Evolutionary conservation across 2,329 filamentous ascomycete species (phyloP).

Genomic region (Diaporthe vaccinii): DNA sequence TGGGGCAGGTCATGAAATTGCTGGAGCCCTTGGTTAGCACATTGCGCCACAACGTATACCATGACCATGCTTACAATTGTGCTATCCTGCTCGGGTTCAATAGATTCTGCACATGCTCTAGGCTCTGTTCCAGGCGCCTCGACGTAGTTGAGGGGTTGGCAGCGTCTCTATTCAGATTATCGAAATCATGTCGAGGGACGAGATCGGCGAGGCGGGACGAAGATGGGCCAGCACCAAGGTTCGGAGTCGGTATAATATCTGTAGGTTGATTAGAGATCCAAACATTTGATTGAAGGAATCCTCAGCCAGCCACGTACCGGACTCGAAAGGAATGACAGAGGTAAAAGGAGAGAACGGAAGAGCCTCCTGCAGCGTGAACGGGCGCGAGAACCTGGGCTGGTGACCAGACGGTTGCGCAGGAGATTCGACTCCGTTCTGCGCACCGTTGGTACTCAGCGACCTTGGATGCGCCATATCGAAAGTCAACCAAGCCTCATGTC

Average conservation of each 20-base stretch:
- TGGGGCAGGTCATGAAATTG: constrained; percentile 69
- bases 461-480: constrained; percentile 50
- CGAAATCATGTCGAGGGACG: constrained; percentile 69
- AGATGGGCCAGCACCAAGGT: constrained; percentile 68
- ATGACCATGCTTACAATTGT: constrained; percentile 67
- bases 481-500: constrained; percentile 47
- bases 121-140: constrained; percentile 76
- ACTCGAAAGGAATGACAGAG: constrained; percentile 82
- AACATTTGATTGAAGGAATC: background rate
- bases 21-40: constrained; percentile 56
- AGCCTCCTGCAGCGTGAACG: constrained; percentile 79
- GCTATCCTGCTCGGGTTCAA: constrained; percentile 79
- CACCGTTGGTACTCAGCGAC: constrained; percentile 52
- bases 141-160: constrained; percentile 69
- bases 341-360: constrained; percentile 87
- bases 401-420: constrained; percentile 38
- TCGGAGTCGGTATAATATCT: constrained; percentile 78
- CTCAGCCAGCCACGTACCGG: constrained; percentile 67
- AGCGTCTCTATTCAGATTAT: constrained; percentile 80
- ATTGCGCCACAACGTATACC: constrained; percentile 16
- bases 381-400: constrained; percentile 50
- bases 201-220: constrained; percentile 64
- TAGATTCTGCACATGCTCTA: constrained; percentile 81
- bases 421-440: constrained; percentile 41
- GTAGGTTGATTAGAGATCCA: constrained; percentile 16